Percentiles rank a stretch among this genome's conserved stretches.
phyloP scores from a whole-genome alignment of 768 basidiomycete genomes.

The Kwoniella europaea region DNA sequence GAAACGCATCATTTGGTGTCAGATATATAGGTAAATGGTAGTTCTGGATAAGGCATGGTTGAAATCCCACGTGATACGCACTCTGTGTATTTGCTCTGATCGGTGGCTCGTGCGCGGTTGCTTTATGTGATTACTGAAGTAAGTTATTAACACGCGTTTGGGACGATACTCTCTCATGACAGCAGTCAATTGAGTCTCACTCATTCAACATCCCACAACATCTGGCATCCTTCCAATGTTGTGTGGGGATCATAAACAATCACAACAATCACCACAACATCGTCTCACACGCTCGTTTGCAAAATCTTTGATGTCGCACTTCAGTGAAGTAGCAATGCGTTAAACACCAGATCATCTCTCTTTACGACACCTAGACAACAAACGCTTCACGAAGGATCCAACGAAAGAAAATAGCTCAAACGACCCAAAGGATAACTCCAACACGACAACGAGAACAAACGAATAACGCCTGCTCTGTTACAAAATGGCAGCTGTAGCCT shows the following conservation, averaged over 20 bases:
- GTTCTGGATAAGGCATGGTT: no score
- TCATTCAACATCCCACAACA: constrained; percentile 1
- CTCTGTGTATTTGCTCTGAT: neutral
- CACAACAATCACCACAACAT: neutral
- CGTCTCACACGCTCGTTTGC: neutral
- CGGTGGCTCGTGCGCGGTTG: constrained; percentile 10
- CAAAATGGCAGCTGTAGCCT: constrained; percentile 27
- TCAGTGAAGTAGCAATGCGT: neutral
- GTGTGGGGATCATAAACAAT: neutral
- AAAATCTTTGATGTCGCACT: no score
- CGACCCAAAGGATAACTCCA: neutral
- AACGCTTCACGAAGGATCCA: neutral
- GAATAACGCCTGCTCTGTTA: neutral
- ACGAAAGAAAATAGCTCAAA: neutral
- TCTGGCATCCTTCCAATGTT: neutral
- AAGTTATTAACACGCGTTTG: neutral
- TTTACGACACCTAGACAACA: constrained; percentile 1
- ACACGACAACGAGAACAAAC: constrained; percentile 2
- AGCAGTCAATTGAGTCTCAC: neutral
- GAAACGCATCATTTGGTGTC: neutral
- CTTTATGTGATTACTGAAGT: neutral
- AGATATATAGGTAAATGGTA: no score
- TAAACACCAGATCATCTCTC: no score
- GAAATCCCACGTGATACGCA: neutral
- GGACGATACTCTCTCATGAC: neutral